Conservation (phyloP, 2,329 filamentous ascomycete species). For the Colletotrichum sp. region DNA sequence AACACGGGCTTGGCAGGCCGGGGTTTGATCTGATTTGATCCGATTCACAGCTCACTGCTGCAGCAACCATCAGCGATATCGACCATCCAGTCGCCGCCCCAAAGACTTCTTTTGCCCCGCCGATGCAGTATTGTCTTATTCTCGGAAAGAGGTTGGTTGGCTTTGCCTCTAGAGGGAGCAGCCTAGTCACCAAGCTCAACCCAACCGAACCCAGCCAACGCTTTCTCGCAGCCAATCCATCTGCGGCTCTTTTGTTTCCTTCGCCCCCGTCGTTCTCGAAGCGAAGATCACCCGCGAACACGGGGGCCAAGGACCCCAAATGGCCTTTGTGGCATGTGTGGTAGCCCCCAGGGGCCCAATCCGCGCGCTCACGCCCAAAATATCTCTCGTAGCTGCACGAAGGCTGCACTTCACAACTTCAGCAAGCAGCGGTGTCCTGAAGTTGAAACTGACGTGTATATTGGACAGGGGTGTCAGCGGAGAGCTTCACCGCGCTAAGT, state of each 20-base stretch:
- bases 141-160: not conserved
- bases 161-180: not conserved
- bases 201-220: not conserved
- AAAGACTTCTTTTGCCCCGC: not conserved
- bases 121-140: not conserved
- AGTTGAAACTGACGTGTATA: conserved; percentile 23
- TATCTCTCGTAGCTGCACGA: conserved; percentile 11
- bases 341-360: not conserved
- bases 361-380: not conserved
- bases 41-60: conserved; percentile 17
- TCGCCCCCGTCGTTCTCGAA: not conserved
- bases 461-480: not conserved
- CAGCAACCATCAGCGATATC: conserved; percentile 1
- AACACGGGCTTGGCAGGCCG: conserved; percentile 20
- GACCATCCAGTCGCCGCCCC: not conserved
- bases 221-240: not conserved
- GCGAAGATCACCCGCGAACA: conserved; percentile 15
- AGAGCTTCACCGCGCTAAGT: conserved; percentile 6
- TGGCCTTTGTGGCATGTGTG: not conserved
- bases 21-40: conserved; percentile 5
- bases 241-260: conserved; percentile 16
- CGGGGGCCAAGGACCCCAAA: not conserved
- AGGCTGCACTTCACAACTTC: not conserved
- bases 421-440: conserved; percentile 18
- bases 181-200: not conserved